Conservation (phyloP, 805 yeast species). For the Grigorovia jiainica region DNA sequence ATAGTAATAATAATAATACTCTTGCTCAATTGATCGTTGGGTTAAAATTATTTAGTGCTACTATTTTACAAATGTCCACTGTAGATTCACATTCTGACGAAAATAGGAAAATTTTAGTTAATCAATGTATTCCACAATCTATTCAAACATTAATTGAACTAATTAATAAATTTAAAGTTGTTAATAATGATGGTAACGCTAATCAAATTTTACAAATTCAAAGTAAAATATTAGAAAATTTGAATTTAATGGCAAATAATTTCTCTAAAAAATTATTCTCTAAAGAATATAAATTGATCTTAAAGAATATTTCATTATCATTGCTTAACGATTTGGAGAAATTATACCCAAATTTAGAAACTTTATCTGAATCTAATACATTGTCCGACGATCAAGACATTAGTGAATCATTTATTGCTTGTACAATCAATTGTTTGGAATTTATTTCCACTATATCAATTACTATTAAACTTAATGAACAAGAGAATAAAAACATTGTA, state of each 20-base stretch:
- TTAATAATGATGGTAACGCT: background rate
- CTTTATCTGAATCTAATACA: too few species aligned
- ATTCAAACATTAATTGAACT: conserved; percentile 8
- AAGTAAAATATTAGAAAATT: conserved; percentile 16
- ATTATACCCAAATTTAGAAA: background rate
- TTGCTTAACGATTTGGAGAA: conserved; percentile 1
- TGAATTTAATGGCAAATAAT: conserved; percentile 16
- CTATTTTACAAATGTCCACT: conserved; percentile 42
- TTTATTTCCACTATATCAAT: conserved; percentile 13
- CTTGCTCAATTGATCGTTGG: conserved; percentile 39
- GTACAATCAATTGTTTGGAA: conserved; percentile 15
- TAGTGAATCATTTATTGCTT: conserved; percentile 11
- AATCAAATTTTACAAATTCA: conserved; percentile 4
- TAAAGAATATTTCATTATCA: conserved; percentile 10
- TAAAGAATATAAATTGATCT: conserved; percentile 3
- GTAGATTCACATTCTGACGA: conserved; percentile 9
- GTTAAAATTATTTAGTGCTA: conserved; percentile 42
- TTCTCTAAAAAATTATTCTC: conserved; percentile 18
- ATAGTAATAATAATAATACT: conserved; percentile 12
- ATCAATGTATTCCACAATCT: conserved; percentile 12
- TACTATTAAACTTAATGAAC: conserved; percentile 5
- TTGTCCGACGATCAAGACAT: background rate
- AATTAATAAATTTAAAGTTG: conserved; percentile 4
- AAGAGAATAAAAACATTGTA: conserved; percentile 9
- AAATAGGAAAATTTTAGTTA: conserved; percentile 12